Evolutionary conservation across 176 grass and related monocot species (phyloP).

Genomic region (Oryza punctata): DNA sequence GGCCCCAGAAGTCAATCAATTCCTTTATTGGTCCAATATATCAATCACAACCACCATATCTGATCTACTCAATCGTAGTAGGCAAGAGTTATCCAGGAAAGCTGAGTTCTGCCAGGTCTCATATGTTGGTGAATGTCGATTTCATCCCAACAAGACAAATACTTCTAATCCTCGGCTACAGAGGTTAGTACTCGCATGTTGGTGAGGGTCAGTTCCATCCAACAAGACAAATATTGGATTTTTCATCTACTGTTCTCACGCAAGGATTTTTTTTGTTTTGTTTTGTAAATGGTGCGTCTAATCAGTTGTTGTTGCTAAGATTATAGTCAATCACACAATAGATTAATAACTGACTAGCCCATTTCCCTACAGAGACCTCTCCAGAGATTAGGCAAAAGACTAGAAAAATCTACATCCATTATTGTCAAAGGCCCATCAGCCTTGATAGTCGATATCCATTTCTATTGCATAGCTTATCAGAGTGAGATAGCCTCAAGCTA

Average conservation of each 20-base stretch:
- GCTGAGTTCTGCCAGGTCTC: neutral
- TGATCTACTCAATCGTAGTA: neutral
- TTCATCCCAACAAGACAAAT: neutral
- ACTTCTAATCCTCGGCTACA: neutral
- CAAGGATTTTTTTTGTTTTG: neutral
- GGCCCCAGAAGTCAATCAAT: neutral
- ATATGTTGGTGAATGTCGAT: neutral
- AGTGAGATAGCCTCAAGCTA: slow-evolving; percentile 29
- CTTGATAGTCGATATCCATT: neutral
- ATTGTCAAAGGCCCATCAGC: neutral
- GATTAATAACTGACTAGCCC: slow-evolving; percentile 13
- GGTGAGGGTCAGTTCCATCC: neutral
- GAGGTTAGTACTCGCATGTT: neutral
- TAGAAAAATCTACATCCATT: neutral
- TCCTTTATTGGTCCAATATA: slow-evolving; percentile 2
- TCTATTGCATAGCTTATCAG: neutral
- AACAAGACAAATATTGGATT: slow-evolving; percentile 7
- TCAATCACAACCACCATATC: neutral
- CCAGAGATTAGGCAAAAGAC: neutral
- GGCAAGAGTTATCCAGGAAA: slow-evolving; percentile 4
- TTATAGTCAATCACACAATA: neutral
- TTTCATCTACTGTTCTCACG: neutral
- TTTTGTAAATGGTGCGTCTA: neutral
- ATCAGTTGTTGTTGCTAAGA: neutral
- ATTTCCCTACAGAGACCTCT: neutral